Evolutionary conservation across 176 grass and related monocot genomes (phyloP).

Genomic region (Rhynchospora tenuis): DNA sequence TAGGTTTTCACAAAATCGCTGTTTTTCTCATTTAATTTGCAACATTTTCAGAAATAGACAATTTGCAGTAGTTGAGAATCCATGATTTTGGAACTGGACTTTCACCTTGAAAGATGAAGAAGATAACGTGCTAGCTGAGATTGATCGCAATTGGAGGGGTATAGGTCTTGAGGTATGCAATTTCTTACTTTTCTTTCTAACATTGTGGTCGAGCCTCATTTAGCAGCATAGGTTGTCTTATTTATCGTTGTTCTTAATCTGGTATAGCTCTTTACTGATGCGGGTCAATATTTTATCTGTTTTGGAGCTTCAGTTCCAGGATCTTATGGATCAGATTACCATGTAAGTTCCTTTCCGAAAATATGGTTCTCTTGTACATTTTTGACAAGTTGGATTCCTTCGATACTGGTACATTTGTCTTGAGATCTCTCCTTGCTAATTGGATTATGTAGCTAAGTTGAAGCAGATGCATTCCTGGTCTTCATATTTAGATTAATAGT

Average conservation of each 20-base stretch:
- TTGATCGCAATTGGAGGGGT: conserved; percentile 94
- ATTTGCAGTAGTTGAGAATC: conserved; percentile 98
- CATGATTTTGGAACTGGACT: conserved; percentile 94
- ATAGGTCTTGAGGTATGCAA: conserved; percentile 74
- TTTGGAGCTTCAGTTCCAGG: conserved; percentile 57
- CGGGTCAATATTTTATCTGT: conserved; percentile 86
- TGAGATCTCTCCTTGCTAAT: too few relatives aligned
- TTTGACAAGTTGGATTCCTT: too few relatives aligned
- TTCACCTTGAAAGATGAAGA: conserved; percentile 83
- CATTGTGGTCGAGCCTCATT: neutral
- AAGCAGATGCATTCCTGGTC: conserved; percentile 28
- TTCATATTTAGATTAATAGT: neutral
- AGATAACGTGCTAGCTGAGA: conserved; percentile 69
- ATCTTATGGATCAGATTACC: conserved; percentile 16
- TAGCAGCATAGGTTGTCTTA: neutral
- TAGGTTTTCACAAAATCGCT: too few relatives aligned
- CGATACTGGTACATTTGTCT: too few relatives aligned
- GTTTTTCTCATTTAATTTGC: conserved; percentile 1
- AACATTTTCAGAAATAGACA: conserved; percentile 56
- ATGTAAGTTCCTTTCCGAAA: conserved; percentile 30
- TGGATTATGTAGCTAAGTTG: conserved; percentile 11
- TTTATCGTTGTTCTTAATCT: neutral
- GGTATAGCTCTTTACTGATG: conserved; percentile 90
- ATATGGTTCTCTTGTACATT: too few relatives aligned
- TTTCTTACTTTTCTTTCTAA: neutral